A percentile compares a stretch with the other conserved stretches of the same genome.
Conservation (phyloP, 495 filamentous ascomycete species). For the Podospora sp. region DNA sequence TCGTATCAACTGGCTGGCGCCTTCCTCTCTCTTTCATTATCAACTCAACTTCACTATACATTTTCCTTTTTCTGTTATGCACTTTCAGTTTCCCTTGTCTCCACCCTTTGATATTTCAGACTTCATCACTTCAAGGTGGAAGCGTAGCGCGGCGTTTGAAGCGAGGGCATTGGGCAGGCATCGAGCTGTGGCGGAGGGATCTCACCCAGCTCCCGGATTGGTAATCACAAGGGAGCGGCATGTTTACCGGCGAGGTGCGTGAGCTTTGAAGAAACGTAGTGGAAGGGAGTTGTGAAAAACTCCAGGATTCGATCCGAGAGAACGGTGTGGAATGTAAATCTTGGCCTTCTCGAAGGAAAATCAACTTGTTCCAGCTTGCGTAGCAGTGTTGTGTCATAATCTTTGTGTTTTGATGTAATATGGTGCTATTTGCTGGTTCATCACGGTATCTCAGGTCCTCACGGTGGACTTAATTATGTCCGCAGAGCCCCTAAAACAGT, state of each 20-base stretch:
- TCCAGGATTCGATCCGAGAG: not conserved
- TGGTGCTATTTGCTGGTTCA: no score
- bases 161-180: not conserved
- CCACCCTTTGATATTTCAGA: not conserved
- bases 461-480: no score
- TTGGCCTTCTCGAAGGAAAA: not conserved
- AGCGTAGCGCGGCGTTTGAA: not conserved
- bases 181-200: no score
- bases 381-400: not conserved
- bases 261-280: no score
- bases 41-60: not conserved
- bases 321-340: not conserved
- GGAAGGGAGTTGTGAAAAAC: no score
- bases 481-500: no score
- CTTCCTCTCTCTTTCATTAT: not conserved
- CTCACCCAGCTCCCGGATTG: not conserved
- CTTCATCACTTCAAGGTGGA: not conserved
- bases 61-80: not conserved
- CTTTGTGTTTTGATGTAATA: no score
- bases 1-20: not conserved
- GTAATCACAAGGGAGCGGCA: not conserved
- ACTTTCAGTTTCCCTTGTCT: not conserved
- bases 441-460: no score
- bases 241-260: no score
- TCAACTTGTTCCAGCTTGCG: not conserved